phyloP scores from a whole-genome alignment of 805 yeast genomes.

The Jamesozyma jinghongensis region DNA sequence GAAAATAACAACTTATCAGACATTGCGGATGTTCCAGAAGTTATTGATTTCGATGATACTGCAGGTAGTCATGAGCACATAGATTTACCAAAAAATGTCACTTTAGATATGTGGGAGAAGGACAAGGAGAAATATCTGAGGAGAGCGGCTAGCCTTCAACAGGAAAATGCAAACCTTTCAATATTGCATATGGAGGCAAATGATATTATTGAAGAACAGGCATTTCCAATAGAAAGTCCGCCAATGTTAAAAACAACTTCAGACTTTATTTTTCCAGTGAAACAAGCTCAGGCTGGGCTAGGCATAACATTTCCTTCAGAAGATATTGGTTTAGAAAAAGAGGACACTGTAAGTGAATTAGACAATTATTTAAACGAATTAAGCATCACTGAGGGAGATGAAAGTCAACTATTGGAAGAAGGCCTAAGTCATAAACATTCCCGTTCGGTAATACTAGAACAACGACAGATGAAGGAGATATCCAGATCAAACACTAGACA shows the following conservation, averaged over 20 bases:
- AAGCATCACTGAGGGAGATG: constrained; percentile 8
- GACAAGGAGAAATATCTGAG: constrained; percentile 11
- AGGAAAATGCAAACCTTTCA: neutral
- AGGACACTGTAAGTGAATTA: constrained; percentile 24
- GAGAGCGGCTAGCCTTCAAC: constrained; percentile 12
- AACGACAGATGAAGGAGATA: constrained; percentile 10
- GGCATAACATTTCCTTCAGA: neutral
- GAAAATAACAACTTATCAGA: constrained; percentile 15
- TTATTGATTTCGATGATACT: constrained; percentile 3
- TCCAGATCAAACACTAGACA: constrained; percentile 16
- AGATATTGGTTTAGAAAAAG: neutral
- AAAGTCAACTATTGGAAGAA: constrained; percentile 15
- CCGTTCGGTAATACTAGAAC: constrained; percentile 9
- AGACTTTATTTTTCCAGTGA: constrained; percentile 17
- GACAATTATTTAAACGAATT: constrained; percentile 21
- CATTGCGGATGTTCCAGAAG: constrained; percentile 14
- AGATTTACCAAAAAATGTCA: constrained; percentile 14
- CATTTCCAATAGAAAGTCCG: neutral
- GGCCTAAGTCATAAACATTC: constrained; percentile 20
- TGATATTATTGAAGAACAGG: neutral
- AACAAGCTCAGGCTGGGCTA: constrained; percentile 1
- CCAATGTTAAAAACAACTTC: constrained; percentile 5
- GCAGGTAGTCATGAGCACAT: neutral
- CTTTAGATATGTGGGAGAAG: constrained; percentile 21
- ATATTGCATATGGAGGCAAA: neutral